Conservation (phyloP, 2,329 filamentous ascomycete species). For the Dactylellina leptospora region DNA sequence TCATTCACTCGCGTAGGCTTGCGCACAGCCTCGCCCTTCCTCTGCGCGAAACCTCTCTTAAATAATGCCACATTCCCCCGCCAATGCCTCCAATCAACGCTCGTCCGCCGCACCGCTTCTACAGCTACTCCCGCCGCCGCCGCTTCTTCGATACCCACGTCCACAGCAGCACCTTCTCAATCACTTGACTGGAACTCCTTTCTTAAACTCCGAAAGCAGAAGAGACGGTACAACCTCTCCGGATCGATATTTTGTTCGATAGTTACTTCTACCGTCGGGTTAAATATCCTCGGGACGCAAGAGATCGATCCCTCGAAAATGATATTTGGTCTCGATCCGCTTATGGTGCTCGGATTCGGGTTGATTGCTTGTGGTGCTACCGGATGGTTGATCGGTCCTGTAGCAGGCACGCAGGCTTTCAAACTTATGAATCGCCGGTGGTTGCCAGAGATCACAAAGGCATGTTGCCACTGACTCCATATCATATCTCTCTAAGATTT, state of each 20-base stretch:
- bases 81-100: constrained; percentile 11
- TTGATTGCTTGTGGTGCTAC: constrained; percentile 78
- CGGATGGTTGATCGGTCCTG: constrained; percentile 88
- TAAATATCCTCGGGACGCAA: constrained; percentile 73
- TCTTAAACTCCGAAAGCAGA: constrained; percentile 86
- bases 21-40: constrained; percentile 46
- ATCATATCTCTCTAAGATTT: not conserved
- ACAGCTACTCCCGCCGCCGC: constrained; percentile 7
- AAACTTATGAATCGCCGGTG: constrained; percentile 76
- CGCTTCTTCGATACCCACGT: not conserved
- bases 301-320: constrained; percentile 75
- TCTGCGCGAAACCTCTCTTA: constrained; percentile 19
- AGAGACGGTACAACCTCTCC: constrained; percentile 81
- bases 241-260: constrained; percentile 75
- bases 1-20: constrained; percentile 43
- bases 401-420: constrained; percentile 81
- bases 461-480: constrained; percentile 61
- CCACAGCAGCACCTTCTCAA: constrained; percentile 6
- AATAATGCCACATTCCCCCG: constrained; percentile 6
- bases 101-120: constrained; percentile 7
- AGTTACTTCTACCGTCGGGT: constrained; percentile 70
- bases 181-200: constrained; percentile 86
- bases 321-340: constrained; percentile 84
- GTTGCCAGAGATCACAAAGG: constrained; percentile 75
- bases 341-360: constrained; percentile 82